These are phyloP conservation scores for Aspergillus chevalieri DNA, from an alignment of 2,329 filamentous ascomycete genomes.

Conservation along the genomic window DNA sequence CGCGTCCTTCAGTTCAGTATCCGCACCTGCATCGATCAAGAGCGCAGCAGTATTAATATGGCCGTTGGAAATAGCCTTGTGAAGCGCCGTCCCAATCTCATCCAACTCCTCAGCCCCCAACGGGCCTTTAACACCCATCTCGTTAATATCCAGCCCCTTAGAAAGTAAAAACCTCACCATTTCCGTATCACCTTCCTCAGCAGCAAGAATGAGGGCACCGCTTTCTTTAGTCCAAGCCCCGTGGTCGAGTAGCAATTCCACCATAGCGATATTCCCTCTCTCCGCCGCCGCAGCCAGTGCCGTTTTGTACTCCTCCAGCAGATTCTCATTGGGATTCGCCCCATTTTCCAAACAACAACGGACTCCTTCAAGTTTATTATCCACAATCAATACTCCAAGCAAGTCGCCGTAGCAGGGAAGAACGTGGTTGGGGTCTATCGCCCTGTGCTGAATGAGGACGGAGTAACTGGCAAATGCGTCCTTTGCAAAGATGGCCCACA, in stretches of 20 bases:
- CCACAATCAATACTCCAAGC: neutral
- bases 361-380: neutral
- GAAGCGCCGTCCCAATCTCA: constrained; percentile 3
- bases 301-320: neutral
- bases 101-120: neutral
- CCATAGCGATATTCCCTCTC: neutral
- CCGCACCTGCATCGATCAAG: constrained; percentile 1
- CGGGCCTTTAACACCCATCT: constrained; percentile 1
- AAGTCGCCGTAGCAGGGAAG: neutral
- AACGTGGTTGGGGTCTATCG: neutral
- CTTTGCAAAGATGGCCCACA: neutral
- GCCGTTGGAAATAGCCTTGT: neutral
- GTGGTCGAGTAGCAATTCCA: neutral
- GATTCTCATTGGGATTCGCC: constrained; percentile 3
- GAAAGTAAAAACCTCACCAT: constrained; percentile 2
- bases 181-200: neutral
- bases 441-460: neutral
- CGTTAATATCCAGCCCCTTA: constrained; percentile 4
- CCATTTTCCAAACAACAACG: neutral
- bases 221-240: neutral
- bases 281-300: neutral
- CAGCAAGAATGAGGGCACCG: neutral
- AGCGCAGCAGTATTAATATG: neutral
- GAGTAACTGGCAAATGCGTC: neutral
- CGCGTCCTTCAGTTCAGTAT: constrained; percentile 1